Evolutionary conservation across 225 moss, liverwort and hornwort species (phyloP).

Genomic region (Climacium dendroides): DNA sequence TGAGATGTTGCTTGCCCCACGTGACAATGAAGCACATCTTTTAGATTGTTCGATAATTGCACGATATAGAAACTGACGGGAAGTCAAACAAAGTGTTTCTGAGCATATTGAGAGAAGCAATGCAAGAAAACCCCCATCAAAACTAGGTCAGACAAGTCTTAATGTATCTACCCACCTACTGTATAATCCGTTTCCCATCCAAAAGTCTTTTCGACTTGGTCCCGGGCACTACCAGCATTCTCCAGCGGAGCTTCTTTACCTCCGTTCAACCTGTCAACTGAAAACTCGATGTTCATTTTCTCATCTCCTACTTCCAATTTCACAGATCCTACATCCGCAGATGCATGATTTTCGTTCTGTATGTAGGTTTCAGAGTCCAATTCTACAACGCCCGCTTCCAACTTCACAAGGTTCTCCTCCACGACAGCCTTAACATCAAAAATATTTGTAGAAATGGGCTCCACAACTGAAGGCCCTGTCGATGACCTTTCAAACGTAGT

Average conservation of each 20-base stretch:
- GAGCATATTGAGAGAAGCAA: background rate
- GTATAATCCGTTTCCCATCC: constrained; percentile 1
- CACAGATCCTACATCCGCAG: background rate
- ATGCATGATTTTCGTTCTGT: background rate
- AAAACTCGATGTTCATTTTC: background rate
- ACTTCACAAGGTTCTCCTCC: background rate
- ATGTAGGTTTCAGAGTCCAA: background rate
- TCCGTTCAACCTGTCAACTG: background rate
- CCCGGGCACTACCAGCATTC: background rate
- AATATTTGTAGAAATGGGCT: background rate
- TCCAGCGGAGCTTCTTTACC: background rate
- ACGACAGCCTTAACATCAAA: background rate
- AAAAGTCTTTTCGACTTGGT: constrained; percentile 1
- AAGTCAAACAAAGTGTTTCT: background rate
- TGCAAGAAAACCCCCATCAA: background rate
- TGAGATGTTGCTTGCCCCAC: background rate
- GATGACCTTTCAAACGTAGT: background rate
- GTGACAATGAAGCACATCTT: background rate
- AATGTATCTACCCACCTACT: constrained; percentile 1
- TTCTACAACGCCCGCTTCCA: background rate
- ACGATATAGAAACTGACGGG: background rate
- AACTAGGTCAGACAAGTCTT: background rate
- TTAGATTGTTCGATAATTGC: background rate
- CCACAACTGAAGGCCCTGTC: background rate
- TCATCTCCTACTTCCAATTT: constrained; percentile 1